These are phyloP conservation scores for Suzukiozyma palmioleophila DNA, from an alignment of 1,139 yeast genomes.

Conservation along the genomic window DNA sequence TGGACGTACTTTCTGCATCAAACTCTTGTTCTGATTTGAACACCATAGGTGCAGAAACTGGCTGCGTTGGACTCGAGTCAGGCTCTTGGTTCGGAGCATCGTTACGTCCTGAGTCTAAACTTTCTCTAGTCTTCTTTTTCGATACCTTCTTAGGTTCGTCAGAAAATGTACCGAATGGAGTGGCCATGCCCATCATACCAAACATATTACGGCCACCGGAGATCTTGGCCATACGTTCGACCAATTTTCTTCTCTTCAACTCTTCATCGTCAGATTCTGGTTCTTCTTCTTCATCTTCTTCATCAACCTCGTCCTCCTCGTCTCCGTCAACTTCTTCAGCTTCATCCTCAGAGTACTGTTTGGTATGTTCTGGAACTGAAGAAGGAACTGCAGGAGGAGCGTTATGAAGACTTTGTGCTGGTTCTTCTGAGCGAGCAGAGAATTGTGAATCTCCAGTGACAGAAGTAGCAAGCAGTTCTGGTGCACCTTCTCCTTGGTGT, in stretches of 20 bases:
- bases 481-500: constrained; percentile 5
- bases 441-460: neutral
- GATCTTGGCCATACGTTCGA: constrained; percentile 93
- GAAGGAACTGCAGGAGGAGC: neutral
- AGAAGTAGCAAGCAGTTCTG: constrained; percentile 1
- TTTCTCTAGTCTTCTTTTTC: constrained; percentile 8
- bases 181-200: constrained; percentile 70
- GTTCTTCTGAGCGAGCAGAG: neutral
- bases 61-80: neutral
- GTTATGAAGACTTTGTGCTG: neutral
- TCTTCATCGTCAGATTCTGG: constrained; percentile 67
- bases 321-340: constrained; percentile 12
- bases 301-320: constrained; percentile 12
- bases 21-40: neutral
- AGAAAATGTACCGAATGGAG: constrained; percentile 26
- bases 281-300: constrained; percentile 21
- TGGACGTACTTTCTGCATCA: neutral
- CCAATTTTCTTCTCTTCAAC: constrained; percentile 67
- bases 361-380: neutral
- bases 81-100: constrained; percentile 6
- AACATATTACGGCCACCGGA: constrained; percentile 90
- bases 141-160: constrained; percentile 11
- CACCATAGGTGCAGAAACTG: neutral
- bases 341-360: constrained; percentile 3
- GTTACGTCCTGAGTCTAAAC: constrained; percentile 9